Conservation (phyloP, 352 stramenopile species). For the Phytopythium delawarense region DNA sequence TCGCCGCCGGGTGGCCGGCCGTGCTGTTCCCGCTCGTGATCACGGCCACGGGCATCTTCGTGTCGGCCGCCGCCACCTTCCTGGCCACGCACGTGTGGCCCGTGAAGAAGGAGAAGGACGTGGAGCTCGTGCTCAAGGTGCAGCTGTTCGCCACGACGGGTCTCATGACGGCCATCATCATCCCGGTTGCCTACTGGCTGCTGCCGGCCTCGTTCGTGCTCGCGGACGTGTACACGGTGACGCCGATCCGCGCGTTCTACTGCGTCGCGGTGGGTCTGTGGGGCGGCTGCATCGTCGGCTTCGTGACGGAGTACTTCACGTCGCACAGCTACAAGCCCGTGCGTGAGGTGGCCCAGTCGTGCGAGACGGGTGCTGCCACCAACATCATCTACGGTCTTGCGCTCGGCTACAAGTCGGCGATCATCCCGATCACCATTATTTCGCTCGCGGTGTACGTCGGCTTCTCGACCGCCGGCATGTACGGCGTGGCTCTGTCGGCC, state of each 20-base stretch:
- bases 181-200: slow-evolving; percentile 88
- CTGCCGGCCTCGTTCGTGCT: slow-evolving; percentile 92
- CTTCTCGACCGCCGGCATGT: slow-evolving; percentile 97
- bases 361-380: slow-evolving; percentile 97
- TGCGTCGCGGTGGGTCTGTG: slow-evolving; percentile 95
- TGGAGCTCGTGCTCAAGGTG: slow-evolving; percentile 97
- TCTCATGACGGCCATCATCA: slow-evolving; percentile 93
- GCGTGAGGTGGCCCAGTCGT: slow-evolving; percentile 95
- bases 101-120: slow-evolving; percentile 94
- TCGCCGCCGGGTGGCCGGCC: slow-evolving; percentile 90
- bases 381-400: slow-evolving; percentile 99
- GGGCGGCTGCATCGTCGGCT: slow-evolving; percentile 97
- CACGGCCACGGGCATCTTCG: slow-evolving; percentile 95
- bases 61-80: slow-evolving; percentile 96
- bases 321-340: slow-evolving; percentile 97
- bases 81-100: slow-evolving; percentile 96
- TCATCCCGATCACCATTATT: slow-evolving; percentile 98
- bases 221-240: slow-evolving; percentile 55
- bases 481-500: slow-evolving; percentile 95
- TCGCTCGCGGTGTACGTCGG: slow-evolving; percentile 97
- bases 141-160: slow-evolving; percentile 97
- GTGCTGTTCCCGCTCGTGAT: slow-evolving; percentile 97
- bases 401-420: slow-evolving; percentile 99
- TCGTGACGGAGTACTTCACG: slow-evolving; percentile 99
- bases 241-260: slow-evolving; percentile 86